A percentile compares a stretch with the other conserved stretches of the same genome.
Conservation (phyloP, 2,329 filamentous ascomycete species). For the Apiospora aurea region DNA sequence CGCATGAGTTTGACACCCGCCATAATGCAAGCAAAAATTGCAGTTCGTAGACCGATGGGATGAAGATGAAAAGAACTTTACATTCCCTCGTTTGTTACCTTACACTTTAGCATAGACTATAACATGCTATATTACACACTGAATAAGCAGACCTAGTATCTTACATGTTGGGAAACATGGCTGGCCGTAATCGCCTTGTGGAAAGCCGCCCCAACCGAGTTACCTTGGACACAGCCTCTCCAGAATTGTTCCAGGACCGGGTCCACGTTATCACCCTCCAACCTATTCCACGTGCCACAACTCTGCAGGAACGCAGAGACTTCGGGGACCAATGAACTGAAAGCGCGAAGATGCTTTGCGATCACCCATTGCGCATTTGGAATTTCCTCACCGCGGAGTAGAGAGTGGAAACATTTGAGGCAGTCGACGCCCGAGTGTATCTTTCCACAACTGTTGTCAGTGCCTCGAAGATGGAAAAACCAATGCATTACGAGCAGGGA, state of each 20-base stretch:
- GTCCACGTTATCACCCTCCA: neutral
- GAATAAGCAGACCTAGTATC: neutral
- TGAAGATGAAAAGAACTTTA: no score
- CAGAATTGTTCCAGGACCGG: neutral
- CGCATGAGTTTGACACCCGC: no score
- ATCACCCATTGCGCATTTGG: conserved; percentile 3
- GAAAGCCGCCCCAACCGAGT: neutral
- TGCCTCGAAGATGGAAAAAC: neutral
- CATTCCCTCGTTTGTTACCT: no score
- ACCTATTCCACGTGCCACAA: neutral
- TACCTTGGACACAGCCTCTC: neutral
- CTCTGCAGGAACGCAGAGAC: neutral
- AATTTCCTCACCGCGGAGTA: neutral
- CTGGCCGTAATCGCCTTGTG: neutral
- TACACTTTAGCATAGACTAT: no score
- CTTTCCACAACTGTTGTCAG: neutral
- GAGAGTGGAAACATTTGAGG: neutral
- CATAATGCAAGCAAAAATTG: no score
- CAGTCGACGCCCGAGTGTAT: conserved; percentile 4
- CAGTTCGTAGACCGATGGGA: no score
- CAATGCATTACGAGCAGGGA: conserved; percentile 5
- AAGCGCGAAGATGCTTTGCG: conserved; percentile 1
- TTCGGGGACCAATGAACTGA: neutral
- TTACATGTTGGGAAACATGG: neutral
- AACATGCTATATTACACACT: neutral